Base-by-base conservation (phyloP, 2,329 filamentous ascomycete species). In the Exserohilum rostratum region DNA sequence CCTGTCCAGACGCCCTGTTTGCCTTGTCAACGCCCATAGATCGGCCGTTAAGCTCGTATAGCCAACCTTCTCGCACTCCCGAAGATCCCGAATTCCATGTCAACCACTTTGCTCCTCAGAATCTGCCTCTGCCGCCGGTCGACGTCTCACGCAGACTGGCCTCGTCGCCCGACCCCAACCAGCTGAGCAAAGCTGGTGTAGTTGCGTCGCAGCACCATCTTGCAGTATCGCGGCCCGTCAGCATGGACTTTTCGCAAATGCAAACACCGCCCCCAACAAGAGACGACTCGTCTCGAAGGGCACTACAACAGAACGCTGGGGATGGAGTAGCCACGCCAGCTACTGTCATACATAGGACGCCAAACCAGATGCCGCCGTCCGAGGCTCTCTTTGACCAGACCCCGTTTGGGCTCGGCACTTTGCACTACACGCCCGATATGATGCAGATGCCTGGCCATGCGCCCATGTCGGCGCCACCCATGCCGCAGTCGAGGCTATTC, bases 231-330 rank as follows among this genome's bases (percentile, higher is more conserved):
- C 64, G 63, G 46, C 64, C 66, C 18, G 60, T 68, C 58, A 70
- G 59, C 49, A 78, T 78, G 76, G 72, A 77, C 54, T 68, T 71
- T 12, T 76, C 74, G 18, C 79, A 81, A 12, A 85, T 86, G 77
- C 84, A 87, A 71, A 87, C 85, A 11, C 85, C 85, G 30, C 85
- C 85, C 44, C 84, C 85, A 2, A 86, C 84, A 22, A 79, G 84
- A 70, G 83, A 79, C 57, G 75, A 77, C 47, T 78, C 83, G 15
- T 82, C 80, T 5, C 78, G 80, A 65, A 79, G 82, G 59, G 78
- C 70, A 45, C 61, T 72, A 44, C 68, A 71, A 43, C 72, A 77
- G 34, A 63, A 58, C 46, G 57, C 46, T 31, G 64, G 66, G 18
- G 57, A 65, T 40, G 69, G 66, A 6, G 60, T 68, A 51, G 58